Evolutionary conservation across 495 filamentous ascomycete genomes (phyloP).

Genomic region (Podospora australis): DNA sequence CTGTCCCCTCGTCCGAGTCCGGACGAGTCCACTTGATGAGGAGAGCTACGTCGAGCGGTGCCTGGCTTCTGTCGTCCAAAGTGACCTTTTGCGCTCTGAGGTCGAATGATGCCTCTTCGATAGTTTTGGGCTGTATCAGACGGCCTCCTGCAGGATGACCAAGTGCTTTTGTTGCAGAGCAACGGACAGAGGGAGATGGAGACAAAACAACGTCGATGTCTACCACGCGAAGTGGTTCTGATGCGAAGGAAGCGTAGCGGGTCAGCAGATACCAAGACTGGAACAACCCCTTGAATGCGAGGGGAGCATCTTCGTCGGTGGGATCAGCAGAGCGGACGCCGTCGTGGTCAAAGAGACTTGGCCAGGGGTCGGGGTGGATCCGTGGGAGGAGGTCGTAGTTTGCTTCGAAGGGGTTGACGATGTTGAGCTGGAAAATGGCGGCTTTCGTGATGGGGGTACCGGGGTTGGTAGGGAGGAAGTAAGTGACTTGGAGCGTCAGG

Average conservation of each 20-base stretch:
- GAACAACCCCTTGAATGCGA: conserved; percentile 51
- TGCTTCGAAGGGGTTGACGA: conserved; percentile 80
- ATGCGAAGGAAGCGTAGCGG: conserved; percentile 64
- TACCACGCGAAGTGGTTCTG: conserved; percentile 61
- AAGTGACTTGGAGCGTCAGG: conserved; percentile 64
- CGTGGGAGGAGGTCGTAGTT: conserved; percentile 77
- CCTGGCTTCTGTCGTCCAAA: conserved; percentile 71
- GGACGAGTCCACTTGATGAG: conserved; percentile 67
- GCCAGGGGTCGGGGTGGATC: conserved; percentile 73
- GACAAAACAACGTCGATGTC: conserved; percentile 53
- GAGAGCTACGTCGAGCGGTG: conserved; percentile 67
- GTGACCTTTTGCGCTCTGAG: conserved; percentile 63
- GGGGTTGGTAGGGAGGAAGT: conserved; percentile 72
- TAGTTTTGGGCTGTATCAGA: conserved; percentile 51
- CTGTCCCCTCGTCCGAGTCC: background rate
- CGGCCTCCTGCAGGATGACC: conserved; percentile 15
- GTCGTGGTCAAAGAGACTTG: conserved; percentile 65
- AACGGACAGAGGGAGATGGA: conserved; percentile 41
- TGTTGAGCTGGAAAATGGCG: conserved; percentile 55
- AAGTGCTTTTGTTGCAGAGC: conserved; percentile 27
- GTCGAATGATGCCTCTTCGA: conserved; percentile 63
- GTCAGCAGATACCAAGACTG: conserved; percentile 77
- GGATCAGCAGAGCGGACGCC: conserved; percentile 13
- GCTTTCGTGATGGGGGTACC: conserved; percentile 78
- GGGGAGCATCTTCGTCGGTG: conserved; percentile 3